Evolutionary conservation across 768 basidiomycete species (phyloP).

Genomic region (Lactarius hengduanensis): DNA sequence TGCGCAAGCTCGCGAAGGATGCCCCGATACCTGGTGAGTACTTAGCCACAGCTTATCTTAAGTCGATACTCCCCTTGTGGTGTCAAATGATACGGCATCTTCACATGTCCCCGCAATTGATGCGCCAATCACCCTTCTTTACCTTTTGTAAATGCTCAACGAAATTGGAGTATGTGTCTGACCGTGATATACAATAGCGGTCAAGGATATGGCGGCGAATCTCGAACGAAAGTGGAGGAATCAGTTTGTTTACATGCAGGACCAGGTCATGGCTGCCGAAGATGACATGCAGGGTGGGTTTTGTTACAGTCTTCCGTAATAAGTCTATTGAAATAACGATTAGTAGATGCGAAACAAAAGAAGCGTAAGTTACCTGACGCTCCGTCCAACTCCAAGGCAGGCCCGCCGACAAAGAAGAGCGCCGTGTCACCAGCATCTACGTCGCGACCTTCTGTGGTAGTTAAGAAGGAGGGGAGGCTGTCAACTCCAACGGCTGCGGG

Average conservation of each 20-base stretch:
- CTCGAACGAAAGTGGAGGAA: slow-evolving; percentile 81
- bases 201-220: slow-evolving; percentile 92
- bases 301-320: slow-evolving; percentile 39
- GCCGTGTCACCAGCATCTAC: slow-evolving; percentile 50
- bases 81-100: slow-evolving; percentile 15
- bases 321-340: slow-evolving; percentile 31
- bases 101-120: slow-evolving; percentile 7
- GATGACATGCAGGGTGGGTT: slow-evolving; percentile 64
- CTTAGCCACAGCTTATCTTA: slow-evolving; percentile 9
- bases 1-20: slow-evolving; percentile 74
- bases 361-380: slow-evolving; percentile 71
- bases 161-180: slow-evolving; percentile 53
- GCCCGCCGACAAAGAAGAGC: slow-evolving; percentile 64
- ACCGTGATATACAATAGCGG: slow-evolving; percentile 63
- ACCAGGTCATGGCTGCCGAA: slow-evolving; percentile 41
- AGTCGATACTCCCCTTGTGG: slow-evolving; percentile 1
- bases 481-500: slow-evolving; percentile 30
- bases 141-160: slow-evolving; percentile 12
- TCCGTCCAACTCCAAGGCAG: slow-evolving; percentile 37
- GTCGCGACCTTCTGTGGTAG: slow-evolving; percentile 38
- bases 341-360: slow-evolving; percentile 44
- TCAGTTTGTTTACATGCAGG: slow-evolving; percentile 49
- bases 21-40: slow-evolving; percentile 81
- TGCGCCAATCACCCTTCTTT: slow-evolving; percentile 6
- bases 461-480: slow-evolving; percentile 58